Percentiles rank a stretch among this genome's conserved stretches.
Evolutionary conservation across 805 yeast genomes (phyloP).

Genomic region (Debaryomyces prosopidis): DNA sequence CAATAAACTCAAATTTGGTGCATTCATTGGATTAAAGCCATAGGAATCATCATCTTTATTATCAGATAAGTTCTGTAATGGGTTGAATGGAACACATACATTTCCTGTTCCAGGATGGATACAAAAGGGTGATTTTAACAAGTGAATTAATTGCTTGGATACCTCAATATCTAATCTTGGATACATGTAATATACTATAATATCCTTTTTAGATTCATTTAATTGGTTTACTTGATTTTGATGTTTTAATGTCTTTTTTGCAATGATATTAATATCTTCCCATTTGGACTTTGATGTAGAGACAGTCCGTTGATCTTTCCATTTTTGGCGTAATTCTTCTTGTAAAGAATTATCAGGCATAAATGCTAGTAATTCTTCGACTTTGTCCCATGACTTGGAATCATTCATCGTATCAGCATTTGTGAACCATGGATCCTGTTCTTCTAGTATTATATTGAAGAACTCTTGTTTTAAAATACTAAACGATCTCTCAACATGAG

Average conservation of each 20-base stretch:
- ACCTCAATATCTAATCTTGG: constrained; percentile 95
- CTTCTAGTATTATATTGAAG: constrained; percentile 62
- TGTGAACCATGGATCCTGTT: constrained; percentile 83
- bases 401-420: constrained; percentile 34
- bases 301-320: constrained; percentile 43
- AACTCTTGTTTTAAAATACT: constrained; percentile 66
- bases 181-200: constrained; percentile 76
- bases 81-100: constrained; percentile 87
- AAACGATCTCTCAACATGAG: constrained; percentile 76
- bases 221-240: constrained; percentile 48
- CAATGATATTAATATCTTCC: constrained; percentile 67
- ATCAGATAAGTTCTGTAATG: constrained; percentile 35
- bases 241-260: constrained; percentile 46
- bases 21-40: constrained; percentile 74
- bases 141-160: constrained; percentile 83
- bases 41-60: constrained; percentile 37
- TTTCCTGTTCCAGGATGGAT: constrained; percentile 95
- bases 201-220: constrained; percentile 77
- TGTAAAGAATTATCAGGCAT: constrained; percentile 62
- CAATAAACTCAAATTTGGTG: constrained; percentile 71
- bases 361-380: constrained; percentile 58
- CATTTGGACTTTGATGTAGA: constrained; percentile 66
- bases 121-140: constrained; percentile 94
- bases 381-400: constrained; percentile 47
- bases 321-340: constrained; percentile 52